phyloP scores from a whole-genome alignment of 257 asterid species.

The Handroanthus guayacan region DNA sequence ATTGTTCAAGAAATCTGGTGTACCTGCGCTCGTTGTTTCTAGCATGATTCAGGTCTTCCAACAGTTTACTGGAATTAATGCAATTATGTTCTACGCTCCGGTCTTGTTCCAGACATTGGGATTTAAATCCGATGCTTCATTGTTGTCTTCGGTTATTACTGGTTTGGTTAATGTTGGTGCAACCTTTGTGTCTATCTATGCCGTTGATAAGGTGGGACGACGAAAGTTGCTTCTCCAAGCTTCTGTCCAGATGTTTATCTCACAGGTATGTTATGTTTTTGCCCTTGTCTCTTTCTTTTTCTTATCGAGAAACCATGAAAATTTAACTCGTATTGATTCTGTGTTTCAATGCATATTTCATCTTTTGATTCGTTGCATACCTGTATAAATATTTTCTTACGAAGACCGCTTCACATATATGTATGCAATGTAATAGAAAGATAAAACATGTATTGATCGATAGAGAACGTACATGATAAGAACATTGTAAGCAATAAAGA shows the following conservation, averaged over 20 bases:
- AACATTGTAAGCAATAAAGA: no score
- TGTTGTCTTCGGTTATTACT: slow-evolving; percentile 62
- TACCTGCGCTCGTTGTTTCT: slow-evolving; percentile 58
- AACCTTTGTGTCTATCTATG: slow-evolving; percentile 63
- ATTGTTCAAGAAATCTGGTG: slow-evolving; percentile 42
- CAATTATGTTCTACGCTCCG: slow-evolving; percentile 81
- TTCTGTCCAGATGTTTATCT: slow-evolving; percentile 68
- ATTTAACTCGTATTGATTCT: no score
- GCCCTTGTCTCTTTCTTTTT: background rate
- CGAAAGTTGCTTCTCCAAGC: slow-evolving; percentile 74
- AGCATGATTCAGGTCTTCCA: slow-evolving; percentile 62
- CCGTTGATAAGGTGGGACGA: slow-evolving; percentile 69
- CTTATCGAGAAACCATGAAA: no score
- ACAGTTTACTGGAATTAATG: slow-evolving; percentile 82
- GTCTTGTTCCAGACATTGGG: slow-evolving; percentile 75
- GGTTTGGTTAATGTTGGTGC: slow-evolving; percentile 64
- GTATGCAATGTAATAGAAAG: no score
- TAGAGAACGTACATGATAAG: no score
- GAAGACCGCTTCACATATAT: no score
- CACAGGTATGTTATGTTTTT: slow-evolving; percentile 40
- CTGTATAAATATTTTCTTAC: no score
- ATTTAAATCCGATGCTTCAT: slow-evolving; percentile 50
- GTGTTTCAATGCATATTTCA: no score
- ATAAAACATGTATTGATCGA: no score
- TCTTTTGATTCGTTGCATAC: no score